These are phyloP conservation scores for Aspergillus baeticus DNA, from an alignment of 495 filamentous ascomycete genomes.

Conservation along the genomic window DNA sequence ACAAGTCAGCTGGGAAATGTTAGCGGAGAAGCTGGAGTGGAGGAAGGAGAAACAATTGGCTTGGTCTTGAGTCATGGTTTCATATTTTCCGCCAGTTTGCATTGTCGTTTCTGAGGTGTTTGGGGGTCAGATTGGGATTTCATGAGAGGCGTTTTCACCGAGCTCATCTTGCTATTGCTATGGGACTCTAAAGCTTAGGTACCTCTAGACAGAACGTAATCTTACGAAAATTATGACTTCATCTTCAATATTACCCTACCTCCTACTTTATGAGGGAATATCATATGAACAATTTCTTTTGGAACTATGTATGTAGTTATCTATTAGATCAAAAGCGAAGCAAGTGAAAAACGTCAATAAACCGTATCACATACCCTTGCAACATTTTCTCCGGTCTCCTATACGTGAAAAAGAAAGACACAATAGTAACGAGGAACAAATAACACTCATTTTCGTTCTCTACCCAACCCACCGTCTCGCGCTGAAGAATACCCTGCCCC, in stretches of 20 bases:
- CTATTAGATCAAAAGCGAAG: too few relatives aligned
- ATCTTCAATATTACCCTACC: too few relatives aligned
- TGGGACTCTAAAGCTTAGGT: too few relatives aligned
- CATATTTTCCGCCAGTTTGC: neutral
- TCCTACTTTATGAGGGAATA: neutral
- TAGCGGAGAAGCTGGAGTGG: conserved; percentile 48
- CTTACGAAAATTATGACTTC: too few relatives aligned
- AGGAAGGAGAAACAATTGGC: conserved; percentile 17
- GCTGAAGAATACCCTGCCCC: conserved; percentile 76
- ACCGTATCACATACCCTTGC: too few relatives aligned
- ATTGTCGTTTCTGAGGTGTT: neutral
- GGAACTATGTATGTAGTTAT: neutral
- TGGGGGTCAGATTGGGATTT: neutral
- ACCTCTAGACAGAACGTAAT: too few relatives aligned
- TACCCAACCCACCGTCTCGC: conserved; percentile 84
- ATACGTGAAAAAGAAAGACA: neutral
- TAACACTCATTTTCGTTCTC: neutral
- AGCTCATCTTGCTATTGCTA: too few relatives aligned
- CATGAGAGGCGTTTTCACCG: too few relatives aligned
- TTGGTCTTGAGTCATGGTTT: neutral
- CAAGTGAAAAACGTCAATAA: too few relatives aligned
- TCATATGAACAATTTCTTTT: neutral
- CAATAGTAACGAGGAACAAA: neutral
- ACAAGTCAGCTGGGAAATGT: conserved; percentile 48
- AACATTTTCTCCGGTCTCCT: neutral